Evolutionary conservation across 75 land plant genomes (phyloP), one percentile per base, ranked within the genome.

Genomic region (Adiantum capillusveneris): DNA sequence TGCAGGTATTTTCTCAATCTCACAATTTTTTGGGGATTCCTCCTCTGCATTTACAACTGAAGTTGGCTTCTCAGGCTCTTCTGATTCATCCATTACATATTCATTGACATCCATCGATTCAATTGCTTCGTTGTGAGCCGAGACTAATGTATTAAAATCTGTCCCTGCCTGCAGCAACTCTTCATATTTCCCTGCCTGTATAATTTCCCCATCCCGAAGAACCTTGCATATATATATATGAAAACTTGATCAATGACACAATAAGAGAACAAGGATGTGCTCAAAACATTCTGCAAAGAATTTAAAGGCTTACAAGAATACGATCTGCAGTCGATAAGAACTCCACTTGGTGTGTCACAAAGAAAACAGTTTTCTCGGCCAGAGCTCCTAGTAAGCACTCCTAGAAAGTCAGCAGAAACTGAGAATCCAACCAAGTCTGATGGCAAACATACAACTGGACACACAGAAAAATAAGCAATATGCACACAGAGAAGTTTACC

Each of bases 291-390:
- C n/a, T n/a, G n/a, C n/a, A n/a, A n/a, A n/a, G n/a, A n/a, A n/a
- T n/a, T n/a, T n/a, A n/a, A n/a, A n/a, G 3, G 37, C 74, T 21
- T 75, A 94, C 99, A 84, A 94, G 48, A 55, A 94, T 94, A 67
- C 84, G 60, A 63, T 94, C 99, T 39, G 88, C 84, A 39, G 98
- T 77, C 25, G 98, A 87, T 44, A 94, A 52, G 65, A 94, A 94
- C 62, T 94, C 98, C 58, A 94, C 90, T 79, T 94, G 98, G 74
- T 94, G 98, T 0, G 96, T 94, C 14, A 94, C 95, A 74, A 77
- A 89, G 9, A 94, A 63, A 42, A 89, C 90, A 37, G 98, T 94
- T 77, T 94, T 94, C 16, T 66, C 34, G 9, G 90, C 85, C 25
- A 94, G 64, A 48, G 84, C 95, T 31, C 79, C 79, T 59, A 94